Percentiles rank a stretch among this genome's conserved stretches.
Conservation (phyloP, 1,284 basidiomycete species). For the Trichosporon inkin region DNA sequence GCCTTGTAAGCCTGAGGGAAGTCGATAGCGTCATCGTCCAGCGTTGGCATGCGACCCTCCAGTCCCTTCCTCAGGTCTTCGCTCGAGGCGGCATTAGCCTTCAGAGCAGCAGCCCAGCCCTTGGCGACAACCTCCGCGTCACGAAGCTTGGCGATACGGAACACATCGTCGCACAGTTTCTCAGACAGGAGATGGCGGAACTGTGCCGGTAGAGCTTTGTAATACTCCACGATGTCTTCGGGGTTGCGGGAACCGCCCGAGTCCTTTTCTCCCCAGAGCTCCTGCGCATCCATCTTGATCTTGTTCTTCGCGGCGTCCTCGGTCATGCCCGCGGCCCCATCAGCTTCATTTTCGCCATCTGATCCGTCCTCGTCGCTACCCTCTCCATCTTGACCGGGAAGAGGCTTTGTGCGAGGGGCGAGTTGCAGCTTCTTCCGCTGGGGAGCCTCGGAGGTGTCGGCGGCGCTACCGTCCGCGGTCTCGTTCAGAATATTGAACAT, state of each 20-base stretch:
- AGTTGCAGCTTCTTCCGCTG: conserved; percentile 72
- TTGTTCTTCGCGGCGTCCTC: conserved; percentile 70
- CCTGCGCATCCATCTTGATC: conserved; percentile 59
- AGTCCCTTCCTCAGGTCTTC: conserved; percentile 62
- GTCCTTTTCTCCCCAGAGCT: conserved; percentile 52
- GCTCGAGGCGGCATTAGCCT: conserved; percentile 57
- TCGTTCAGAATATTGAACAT: conserved; percentile 77
- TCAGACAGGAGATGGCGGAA: conserved; percentile 62
- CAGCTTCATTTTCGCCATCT: conserved; percentile 56
- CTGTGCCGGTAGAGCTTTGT: conserved; percentile 57
- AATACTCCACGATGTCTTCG: conserved; percentile 59
- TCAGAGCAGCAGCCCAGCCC: conserved; percentile 54
- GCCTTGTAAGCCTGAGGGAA: conserved; percentile 77
- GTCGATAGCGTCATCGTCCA: conserved; percentile 84
- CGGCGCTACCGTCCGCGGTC: conserved; percentile 53
- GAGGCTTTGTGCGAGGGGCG: conserved; percentile 59
- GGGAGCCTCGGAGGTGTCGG: conserved; percentile 52
- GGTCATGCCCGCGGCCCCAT: conserved; percentile 56
- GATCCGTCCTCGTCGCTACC: conserved; percentile 56
- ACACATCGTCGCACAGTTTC: conserved; percentile 78
- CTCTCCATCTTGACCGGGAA: conserved; percentile 47
- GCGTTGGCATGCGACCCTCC: conserved; percentile 61
- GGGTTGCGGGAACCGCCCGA: conserved; percentile 46
- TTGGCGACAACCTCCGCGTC: conserved; percentile 70
- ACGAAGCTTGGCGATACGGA: conserved; percentile 80